Conservation (phyloP, 208 protist genomes). For the Crithidia acanthocephali region DNA sequence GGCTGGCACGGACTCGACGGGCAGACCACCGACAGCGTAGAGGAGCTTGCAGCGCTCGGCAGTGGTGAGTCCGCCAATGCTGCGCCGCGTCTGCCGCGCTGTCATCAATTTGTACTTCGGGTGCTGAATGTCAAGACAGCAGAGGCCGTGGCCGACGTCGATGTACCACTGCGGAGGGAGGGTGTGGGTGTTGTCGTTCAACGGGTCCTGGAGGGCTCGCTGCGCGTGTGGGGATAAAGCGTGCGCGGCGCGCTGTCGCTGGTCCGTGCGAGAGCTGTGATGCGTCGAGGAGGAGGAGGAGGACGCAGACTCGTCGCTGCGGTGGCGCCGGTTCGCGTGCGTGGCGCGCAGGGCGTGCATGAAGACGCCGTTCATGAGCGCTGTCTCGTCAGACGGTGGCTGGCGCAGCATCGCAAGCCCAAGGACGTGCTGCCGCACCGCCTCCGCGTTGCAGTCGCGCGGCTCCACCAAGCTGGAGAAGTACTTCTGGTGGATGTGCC, state of each 20-base stretch:
- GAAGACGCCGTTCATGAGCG: conserved; percentile 81
- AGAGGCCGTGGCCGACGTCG: conserved; percentile 75
- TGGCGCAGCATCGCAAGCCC: conserved; percentile 88
- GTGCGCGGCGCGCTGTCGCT: too few species aligned
- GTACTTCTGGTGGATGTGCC: conserved; percentile 81
- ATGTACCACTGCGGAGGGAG: conserved; percentile 79
- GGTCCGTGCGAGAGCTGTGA: not conserved
- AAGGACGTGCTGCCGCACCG: conserved; percentile 58
- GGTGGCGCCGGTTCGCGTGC: conserved; percentile 2
- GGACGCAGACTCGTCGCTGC: not conserved
- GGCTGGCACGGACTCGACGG: conserved; percentile 40
- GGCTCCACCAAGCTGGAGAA: conserved; percentile 74
- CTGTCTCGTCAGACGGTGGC: conserved; percentile 51
- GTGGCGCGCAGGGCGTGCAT: conserved; percentile 73
- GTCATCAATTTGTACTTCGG: conserved; percentile 85
- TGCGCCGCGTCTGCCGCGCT: conserved; percentile 60
- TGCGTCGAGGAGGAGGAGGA: not conserved
- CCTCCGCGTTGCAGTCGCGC: conserved; percentile 71
- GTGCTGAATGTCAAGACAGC: conserved; percentile 70
- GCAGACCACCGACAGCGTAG: conserved; percentile 68
- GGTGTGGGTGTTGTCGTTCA: conserved; percentile 43
- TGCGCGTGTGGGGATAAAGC: conserved; percentile 6
- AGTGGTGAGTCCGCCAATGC: conserved; percentile 56
- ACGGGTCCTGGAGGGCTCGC: conserved; percentile 21
- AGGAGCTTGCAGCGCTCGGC: conserved; percentile 79